Evolutionary conservation across 106 monocot species (phyloP).

Genomic region (Narthecium ossifragum): DNA sequence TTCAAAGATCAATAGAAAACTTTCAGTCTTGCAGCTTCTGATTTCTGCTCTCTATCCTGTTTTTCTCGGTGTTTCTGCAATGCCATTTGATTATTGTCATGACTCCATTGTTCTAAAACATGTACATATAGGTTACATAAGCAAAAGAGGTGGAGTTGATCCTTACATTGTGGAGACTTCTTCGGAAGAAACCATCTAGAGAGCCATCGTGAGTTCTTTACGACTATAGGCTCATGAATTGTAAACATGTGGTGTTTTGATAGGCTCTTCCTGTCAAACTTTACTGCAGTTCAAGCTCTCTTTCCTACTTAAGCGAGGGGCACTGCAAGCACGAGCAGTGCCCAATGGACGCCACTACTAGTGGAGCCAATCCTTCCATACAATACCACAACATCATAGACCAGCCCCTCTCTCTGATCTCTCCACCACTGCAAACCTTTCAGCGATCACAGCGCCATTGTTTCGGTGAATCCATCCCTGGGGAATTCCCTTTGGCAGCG

Average conservation of each 20-base stretch:
- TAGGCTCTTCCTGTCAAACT: background rate
- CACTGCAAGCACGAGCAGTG: slow-evolving; percentile 25
- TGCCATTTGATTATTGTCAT: background rate
- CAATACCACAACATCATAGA: slow-evolving; percentile 75
- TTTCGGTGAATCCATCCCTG: slow-evolving; percentile 72
- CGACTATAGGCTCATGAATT: background rate
- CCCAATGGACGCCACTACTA: slow-evolving; percentile 83
- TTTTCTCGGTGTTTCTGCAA: background rate
- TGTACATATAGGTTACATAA: background rate
- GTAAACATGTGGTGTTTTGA: background rate
- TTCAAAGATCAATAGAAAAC: background rate
- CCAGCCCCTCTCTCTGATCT: slow-evolving; percentile 59
- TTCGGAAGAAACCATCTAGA: background rate
- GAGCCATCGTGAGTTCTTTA: slow-evolving; percentile 1
- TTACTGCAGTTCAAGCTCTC: background rate
- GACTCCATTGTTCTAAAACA: background rate
- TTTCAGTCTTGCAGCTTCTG: background rate
- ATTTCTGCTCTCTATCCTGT: background rate
- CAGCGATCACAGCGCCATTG: slow-evolving; percentile 75
- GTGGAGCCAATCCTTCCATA: slow-evolving; percentile 62
- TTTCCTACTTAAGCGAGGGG: slow-evolving; percentile 3
- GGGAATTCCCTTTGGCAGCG: slow-evolving; percentile 88
- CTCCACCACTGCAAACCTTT: slow-evolving; percentile 67
- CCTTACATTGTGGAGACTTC: background rate
- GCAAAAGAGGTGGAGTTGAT: background rate